Conservation (phyloP, 1,139 yeast genomes). For the Yarrowia galli region DNA sequence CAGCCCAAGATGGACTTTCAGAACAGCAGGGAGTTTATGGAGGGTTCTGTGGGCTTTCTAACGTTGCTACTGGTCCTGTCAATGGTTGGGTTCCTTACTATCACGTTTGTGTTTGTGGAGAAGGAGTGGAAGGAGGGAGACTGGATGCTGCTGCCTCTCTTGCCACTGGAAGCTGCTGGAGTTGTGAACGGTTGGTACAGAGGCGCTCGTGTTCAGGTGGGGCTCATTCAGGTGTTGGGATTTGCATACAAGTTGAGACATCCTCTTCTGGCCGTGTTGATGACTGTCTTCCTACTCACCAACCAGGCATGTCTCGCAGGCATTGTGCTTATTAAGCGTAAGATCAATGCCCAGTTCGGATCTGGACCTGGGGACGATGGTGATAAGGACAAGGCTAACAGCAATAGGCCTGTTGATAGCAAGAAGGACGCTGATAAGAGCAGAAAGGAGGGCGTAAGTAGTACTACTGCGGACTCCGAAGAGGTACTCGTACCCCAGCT, state of each 20-base stretch:
- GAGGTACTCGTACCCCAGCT: conserved; percentile 7
- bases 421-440: neutral
- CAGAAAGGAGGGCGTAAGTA: neutral
- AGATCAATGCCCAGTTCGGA: conserved; percentile 12
- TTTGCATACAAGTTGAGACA: conserved; percentile 25
- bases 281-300: conserved; percentile 18
- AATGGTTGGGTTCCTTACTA: conserved; percentile 27
- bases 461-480: neutral
- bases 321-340: conserved; percentile 30
- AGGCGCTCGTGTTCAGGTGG: neutral
- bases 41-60: conserved; percentile 32
- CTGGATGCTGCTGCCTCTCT: conserved; percentile 7
- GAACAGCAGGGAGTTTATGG: conserved; percentile 27
- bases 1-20: neutral
- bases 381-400: neutral
- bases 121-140: conserved; percentile 35
- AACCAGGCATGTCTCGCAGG: conserved; percentile 22
- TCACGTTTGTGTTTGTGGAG: conserved; percentile 31
- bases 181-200: conserved; percentile 18
- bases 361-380: neutral
- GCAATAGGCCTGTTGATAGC: too few species aligned
- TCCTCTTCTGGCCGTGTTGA: conserved; percentile 18
- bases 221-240: conserved; percentile 9
- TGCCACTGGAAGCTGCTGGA: conserved; percentile 22
- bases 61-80: conserved; percentile 18